Base-by-base conservation (phyloP, 179 eudicot species). In the Carnegiea gigantea region DNA sequence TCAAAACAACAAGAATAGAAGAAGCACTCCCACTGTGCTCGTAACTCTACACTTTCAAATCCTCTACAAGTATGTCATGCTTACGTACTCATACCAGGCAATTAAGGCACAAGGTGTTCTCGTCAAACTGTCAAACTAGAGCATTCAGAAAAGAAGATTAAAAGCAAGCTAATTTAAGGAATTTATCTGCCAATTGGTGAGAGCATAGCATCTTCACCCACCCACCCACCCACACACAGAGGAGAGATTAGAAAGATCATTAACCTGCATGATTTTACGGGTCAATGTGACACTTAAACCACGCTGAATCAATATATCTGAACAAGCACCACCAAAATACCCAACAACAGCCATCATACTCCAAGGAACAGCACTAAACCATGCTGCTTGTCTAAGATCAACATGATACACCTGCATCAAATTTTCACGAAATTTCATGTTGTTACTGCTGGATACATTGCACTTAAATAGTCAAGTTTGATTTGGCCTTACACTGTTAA, bases 291-390 rank as follows among this genome's bases (percentile, higher is more conserved):
- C 89, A 84, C 90, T 89, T 43, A 77, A 80, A 80, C 99, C 98
- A 36, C 88, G 86, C 89, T 90, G 92, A 75, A 96, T 92, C 88
- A 95, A 81, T 86, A 79, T 84, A 84, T 96, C 99, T 48, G 98
- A 92, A 87, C 87, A 89, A 82, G 91, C 90, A 78, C 97, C 99
- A 80, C 96, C 99, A 88, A 93, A 86, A 81, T 91, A 96, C 83
- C 99, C 99, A 36, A 89, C 84, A 36, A 96, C 36, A 77, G 99
- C 99, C 99, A 96, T 96, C 97, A 93, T 86, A 86, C 90, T 83
- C 99, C 99, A 96, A 0, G 99, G 99, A 84, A 93, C 94, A 85
- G 98, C 99, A 86, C 99, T 96, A 85, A 95, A 96, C 98, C 99
- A 96, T 79, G 99, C 99, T 80, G 99, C 99, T 86, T 91, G 95